phyloP scores from a whole-genome alignment of 2,329 filamentous ascomycete genomes.

The Fonsecaea multimorphosa region DNA sequence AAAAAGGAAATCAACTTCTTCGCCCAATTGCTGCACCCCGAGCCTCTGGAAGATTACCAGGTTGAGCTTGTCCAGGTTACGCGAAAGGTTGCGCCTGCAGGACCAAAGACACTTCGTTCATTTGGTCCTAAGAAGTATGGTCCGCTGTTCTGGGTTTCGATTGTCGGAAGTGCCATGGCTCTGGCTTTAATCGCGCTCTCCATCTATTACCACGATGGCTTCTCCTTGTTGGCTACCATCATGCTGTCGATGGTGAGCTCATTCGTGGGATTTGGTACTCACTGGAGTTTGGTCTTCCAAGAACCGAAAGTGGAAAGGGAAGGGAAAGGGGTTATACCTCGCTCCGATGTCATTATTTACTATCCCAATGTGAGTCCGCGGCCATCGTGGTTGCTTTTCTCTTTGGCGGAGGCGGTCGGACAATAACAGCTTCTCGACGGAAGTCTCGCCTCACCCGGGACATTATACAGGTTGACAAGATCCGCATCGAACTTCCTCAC shows the following conservation, averaged over 20 bases:
- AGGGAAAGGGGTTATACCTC: slow-evolving; percentile 51
- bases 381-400: neutral
- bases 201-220: slow-evolving; percentile 59
- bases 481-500: neutral
- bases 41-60: slow-evolving; percentile 45
- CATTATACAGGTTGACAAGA: neutral
- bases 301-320: slow-evolving; percentile 51
- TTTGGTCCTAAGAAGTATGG: slow-evolving; percentile 29
- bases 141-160: slow-evolving; percentile 24
- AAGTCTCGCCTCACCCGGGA: neutral
- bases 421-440: neutral
- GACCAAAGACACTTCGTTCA: slow-evolving; percentile 23
- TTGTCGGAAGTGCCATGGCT: slow-evolving; percentile 58
- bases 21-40: slow-evolving; percentile 64
- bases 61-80: slow-evolving; percentile 51
- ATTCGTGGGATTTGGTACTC: slow-evolving; percentile 63
- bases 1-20: slow-evolving; percentile 66
- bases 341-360: slow-evolving; percentile 66
- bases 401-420: neutral
- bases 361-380: slow-evolving; percentile 54
- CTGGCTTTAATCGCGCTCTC: slow-evolving; percentile 62
- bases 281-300: slow-evolving; percentile 63
- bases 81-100: slow-evolving; percentile 38
- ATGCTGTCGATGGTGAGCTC: slow-evolving; percentile 61
- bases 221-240: slow-evolving; percentile 59